phyloP scores from a whole-genome alignment of 257 asterid genomes.

The Solanum megistacrolobum region DNA sequence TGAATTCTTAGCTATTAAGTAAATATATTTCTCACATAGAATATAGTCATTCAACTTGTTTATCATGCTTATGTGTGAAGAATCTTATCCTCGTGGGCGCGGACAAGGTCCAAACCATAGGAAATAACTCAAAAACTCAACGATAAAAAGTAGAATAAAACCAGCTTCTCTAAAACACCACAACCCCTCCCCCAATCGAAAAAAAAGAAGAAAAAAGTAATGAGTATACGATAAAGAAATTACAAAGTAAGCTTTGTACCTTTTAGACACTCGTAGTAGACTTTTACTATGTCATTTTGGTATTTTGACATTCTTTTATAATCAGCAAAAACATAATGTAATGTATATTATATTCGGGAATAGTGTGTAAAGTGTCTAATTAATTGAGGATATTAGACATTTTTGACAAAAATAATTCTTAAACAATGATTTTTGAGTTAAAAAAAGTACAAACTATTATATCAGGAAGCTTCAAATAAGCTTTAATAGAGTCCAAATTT shows the following conservation, averaged over 20 bases:
- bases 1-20: slow-evolving; percentile 69
- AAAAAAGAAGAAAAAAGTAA: neutral
- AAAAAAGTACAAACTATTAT: no score
- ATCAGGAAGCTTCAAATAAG: neutral
- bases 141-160: neutral
- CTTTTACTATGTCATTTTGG: neutral
- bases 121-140: neutral
- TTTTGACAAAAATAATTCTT: neutral
- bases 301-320: neutral
- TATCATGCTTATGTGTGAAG: neutral
- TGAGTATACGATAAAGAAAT: neutral
- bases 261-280: neutral
- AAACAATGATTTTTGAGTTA: no score
- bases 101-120: neutral
- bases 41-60: neutral
- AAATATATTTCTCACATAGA: slow-evolving; percentile 14
- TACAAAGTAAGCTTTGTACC: neutral
- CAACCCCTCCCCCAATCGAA: neutral
- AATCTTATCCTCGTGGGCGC: neutral
- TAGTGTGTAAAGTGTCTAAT: neutral
- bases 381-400: neutral
- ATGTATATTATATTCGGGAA: no score
- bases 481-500: neutral
- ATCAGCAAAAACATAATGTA: no score
- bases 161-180: neutral